These are phyloP conservation scores for Sporothrix globosa DNA, from an alignment of 2,329 filamentous ascomycete species.

Conservation along the genomic window DNA sequence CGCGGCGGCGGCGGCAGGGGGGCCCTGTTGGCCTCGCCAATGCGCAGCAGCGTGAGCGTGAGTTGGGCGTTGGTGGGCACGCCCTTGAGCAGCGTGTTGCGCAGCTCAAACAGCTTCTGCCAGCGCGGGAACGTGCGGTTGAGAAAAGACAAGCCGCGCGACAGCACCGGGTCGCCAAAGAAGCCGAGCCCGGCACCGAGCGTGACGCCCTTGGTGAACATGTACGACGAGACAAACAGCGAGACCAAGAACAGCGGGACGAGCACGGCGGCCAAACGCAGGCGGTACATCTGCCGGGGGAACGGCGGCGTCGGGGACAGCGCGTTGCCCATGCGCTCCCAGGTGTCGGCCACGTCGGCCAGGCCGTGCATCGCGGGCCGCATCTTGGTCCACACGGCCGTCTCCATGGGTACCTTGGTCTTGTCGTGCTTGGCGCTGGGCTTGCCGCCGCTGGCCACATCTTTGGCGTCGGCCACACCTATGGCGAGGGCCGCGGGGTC, in stretches of 20 bases:
- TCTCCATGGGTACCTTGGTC: slow-evolving; percentile 76
- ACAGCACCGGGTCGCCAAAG: neutral
- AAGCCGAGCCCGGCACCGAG: neutral
- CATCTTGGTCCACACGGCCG: slow-evolving; percentile 76
- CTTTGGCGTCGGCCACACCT: slow-evolving; percentile 44
- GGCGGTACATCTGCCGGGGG: slow-evolving; percentile 54
- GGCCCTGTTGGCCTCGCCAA: slow-evolving; percentile 76
- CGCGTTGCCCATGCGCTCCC: slow-evolving; percentile 48
- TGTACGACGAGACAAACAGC: neutral
- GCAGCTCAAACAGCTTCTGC: slow-evolving; percentile 73
- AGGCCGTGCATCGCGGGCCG: slow-evolving; percentile 67
- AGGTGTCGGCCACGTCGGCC: slow-evolving; percentile 54
- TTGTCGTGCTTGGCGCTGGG: slow-evolving; percentile 65
- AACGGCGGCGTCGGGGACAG: slow-evolving; percentile 67
- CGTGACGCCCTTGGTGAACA: slow-evolving; percentile 13
- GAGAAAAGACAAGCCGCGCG: slow-evolving; percentile 51
- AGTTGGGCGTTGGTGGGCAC: slow-evolving; percentile 87
- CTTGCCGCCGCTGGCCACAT: slow-evolving; percentile 52
- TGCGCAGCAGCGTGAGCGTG: slow-evolving; percentile 75
- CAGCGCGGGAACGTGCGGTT: slow-evolving; percentile 68
- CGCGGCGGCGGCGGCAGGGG: slow-evolving; percentile 65
- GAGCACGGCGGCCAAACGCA: slow-evolving; percentile 49
- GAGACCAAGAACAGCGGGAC: neutral
- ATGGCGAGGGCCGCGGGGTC: neutral
- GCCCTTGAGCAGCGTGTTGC: slow-evolving; percentile 72